A percentile compares a stretch with the other conserved stretches of the same genome.
These are phyloP conservation scores for Ophiostoma ulmi DNA, from an alignment of 2,329 filamentous ascomycete species.

Conservation along the genomic window DNA sequence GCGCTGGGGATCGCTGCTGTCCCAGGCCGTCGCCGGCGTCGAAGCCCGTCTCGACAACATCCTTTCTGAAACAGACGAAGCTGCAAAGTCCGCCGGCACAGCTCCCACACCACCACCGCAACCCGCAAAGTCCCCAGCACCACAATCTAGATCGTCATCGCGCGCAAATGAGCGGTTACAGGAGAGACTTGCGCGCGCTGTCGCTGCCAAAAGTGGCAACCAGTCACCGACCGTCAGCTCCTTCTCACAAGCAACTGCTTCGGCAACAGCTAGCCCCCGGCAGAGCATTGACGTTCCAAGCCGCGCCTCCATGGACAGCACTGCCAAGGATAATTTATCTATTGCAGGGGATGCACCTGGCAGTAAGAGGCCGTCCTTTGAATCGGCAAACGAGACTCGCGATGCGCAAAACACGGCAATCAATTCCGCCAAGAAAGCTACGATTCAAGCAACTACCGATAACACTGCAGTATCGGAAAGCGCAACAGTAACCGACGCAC, in stretches of 20 bases:
- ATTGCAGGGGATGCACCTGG: constrained; percentile 22
- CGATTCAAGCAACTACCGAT: background rate
- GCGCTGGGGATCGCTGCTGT: constrained; percentile 73
- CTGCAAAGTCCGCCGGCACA: constrained; percentile 27
- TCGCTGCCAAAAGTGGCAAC: constrained; percentile 61
- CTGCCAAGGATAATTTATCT: background rate
- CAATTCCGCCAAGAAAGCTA: background rate
- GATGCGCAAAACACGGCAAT: background rate
- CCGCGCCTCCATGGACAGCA: constrained; percentile 34
- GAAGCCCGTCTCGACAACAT: constrained; percentile 92
- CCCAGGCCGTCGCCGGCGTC: constrained; percentile 86
- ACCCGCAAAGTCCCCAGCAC: constrained; percentile 36
- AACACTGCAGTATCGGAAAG: background rate
- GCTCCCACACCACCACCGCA: constrained; percentile 7
- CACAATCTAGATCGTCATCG: constrained; percentile 59
- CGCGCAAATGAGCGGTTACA: constrained; percentile 76
- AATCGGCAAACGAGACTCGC: constrained; percentile 11
- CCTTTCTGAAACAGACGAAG: constrained; percentile 69
- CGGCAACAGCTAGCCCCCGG: constrained; percentile 39
- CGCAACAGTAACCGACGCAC: background rate
- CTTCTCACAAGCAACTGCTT: constrained; percentile 36
- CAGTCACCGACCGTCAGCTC: constrained; percentile 33
- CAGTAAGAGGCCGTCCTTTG: constrained; percentile 23
- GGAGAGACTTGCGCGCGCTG: constrained; percentile 80
- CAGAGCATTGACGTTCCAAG: constrained; percentile 38